These are phyloP conservation scores for Glomus cerebriforme DNA, from an alignment of 192 early-diverging fungal genomes.

Conservation along the genomic window DNA sequence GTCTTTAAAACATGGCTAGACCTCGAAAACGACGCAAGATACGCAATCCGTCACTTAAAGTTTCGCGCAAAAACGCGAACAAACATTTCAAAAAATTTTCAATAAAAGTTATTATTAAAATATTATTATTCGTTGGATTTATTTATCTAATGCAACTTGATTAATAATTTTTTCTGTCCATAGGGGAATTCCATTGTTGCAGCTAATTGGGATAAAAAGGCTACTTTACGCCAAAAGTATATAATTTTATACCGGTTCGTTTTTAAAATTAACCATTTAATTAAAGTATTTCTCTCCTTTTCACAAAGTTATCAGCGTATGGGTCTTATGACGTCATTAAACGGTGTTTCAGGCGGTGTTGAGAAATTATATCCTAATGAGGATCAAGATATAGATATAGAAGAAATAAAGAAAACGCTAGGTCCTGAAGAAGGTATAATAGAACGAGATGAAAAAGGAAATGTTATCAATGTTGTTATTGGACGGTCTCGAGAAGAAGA, in stretches of 20 bases:
- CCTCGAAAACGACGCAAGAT: constrained; percentile 68
- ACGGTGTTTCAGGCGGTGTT: constrained; percentile 63
- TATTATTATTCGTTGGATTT: background rate
- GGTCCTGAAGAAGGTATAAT: constrained; percentile 75
- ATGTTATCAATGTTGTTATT: constrained; percentile 68
- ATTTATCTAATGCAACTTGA: background rate
- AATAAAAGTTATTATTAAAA: constrained; percentile 44
- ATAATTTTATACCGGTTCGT: background rate
- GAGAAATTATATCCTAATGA: constrained; percentile 43
- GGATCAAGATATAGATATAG: constrained; percentile 51
- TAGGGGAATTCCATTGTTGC: constrained; percentile 61
- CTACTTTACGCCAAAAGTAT: constrained; percentile 71
- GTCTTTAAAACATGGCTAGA: constrained; percentile 53
- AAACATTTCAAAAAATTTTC: constrained; percentile 62
- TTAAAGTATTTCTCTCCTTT: background rate
- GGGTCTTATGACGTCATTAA: constrained; percentile 67
- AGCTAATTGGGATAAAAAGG: constrained; percentile 69
- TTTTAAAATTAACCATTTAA: background rate
- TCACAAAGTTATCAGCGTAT: constrained; percentile 61
- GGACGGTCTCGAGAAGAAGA: constrained; percentile 56
- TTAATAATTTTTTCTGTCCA: background rate
- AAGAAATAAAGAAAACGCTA: constrained; percentile 57
- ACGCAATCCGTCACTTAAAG: constrained; percentile 61
- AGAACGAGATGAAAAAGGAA: constrained; percentile 77
- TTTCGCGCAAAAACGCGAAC: constrained; percentile 63